Percentiles rank a stretch among this genome's conserved stretches.
Conservation (phyloP, 225 moss, liverwort and hornwort genomes). For the Thuidium tamariscinum region DNA sequence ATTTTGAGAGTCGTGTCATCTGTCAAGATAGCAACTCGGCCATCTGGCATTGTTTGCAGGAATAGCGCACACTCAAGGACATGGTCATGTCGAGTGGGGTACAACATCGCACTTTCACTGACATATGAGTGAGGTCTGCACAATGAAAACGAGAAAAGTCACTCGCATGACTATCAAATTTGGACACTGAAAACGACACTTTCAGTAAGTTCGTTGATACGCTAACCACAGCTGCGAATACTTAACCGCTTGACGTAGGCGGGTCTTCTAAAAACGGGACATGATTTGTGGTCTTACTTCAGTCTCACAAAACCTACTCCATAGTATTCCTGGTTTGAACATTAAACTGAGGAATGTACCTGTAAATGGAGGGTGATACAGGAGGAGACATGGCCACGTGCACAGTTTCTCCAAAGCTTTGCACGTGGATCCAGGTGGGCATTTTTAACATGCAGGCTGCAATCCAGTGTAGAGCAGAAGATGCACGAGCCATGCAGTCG, state of each 20-base stretch:
- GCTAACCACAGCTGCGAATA: background rate
- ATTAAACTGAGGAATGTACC: background rate
- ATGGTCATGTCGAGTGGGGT: slow-evolving; percentile 63
- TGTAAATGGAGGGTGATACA: slow-evolving; percentile 39
- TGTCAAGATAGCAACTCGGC: slow-evolving; percentile 64
- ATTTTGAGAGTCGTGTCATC: slow-evolving; percentile 79
- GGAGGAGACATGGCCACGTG: slow-evolving; percentile 55
- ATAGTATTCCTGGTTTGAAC: background rate
- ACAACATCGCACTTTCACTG: slow-evolving; percentile 39
- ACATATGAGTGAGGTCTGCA: slow-evolving; percentile 8
- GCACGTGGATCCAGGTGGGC: slow-evolving; percentile 86
- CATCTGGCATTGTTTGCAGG: slow-evolving; percentile 20
- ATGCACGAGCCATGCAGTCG: slow-evolving; percentile 20
- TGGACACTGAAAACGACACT: background rate
- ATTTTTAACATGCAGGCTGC: slow-evolving; percentile 56
- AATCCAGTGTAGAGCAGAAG: slow-evolving; percentile 67
- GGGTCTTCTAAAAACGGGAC: background rate
- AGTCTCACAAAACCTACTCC: background rate
- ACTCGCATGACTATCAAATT: background rate
- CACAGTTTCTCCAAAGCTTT: slow-evolving; percentile 55
- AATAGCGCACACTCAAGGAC: slow-evolving; percentile 79
- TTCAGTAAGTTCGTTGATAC: background rate
- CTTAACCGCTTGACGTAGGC: background rate
- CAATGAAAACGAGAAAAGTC: background rate
- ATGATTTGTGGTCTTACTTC: background rate